Evolutionary conservation across 768 basidiomycete species (phyloP).

Genomic region (Leccinellum luteum): DNA sequence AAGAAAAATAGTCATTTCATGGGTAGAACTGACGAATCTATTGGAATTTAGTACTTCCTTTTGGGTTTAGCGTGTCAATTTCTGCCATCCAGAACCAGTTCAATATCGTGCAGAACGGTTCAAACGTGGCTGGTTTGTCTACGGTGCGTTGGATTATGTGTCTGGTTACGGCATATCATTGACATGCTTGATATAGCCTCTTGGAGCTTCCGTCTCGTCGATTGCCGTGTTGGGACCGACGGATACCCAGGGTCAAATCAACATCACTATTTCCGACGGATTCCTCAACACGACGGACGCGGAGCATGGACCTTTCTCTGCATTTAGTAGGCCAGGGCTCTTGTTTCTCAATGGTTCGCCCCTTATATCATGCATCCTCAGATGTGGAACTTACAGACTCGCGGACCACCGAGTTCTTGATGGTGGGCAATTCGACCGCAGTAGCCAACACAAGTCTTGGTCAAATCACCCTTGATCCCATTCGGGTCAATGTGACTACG

Average conservation of each 20-base stretch:
- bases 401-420: slow-evolving; percentile 47
- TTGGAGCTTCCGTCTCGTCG: slow-evolving; percentile 61
- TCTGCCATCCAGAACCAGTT: slow-evolving; percentile 65
- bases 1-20: slow-evolving; percentile 13
- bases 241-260: slow-evolving; percentile 60
- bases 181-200: slow-evolving; percentile 40
- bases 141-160: slow-evolving; percentile 39
- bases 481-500: slow-evolving; percentile 69
- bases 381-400: slow-evolving; percentile 56
- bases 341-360: background rate
- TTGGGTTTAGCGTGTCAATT: slow-evolving; percentile 62
- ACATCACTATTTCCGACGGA: slow-evolving; percentile 59
- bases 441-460: slow-evolving; percentile 62
- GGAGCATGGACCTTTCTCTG: slow-evolving; percentile 50
- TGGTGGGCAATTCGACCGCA: slow-evolving; percentile 59
- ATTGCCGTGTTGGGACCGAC: slow-evolving; percentile 50
- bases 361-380: slow-evolving; percentile 22
- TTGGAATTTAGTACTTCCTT: slow-evolving; percentile 55
- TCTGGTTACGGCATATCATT: background rate
- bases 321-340: slow-evolving; percentile 48
- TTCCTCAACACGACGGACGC: slow-evolving; percentile 45
- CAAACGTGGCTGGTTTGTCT: slow-evolving; percentile 53
- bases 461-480: slow-evolving; percentile 64
- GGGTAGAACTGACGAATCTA: background rate
- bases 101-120: slow-evolving; percentile 53